Percentiles rank a stretch among this genome's conserved stretches.
phyloP scores from a whole-genome alignment of 2,329 filamentous ascomycete species.

The Penicillium concentricum region DNA sequence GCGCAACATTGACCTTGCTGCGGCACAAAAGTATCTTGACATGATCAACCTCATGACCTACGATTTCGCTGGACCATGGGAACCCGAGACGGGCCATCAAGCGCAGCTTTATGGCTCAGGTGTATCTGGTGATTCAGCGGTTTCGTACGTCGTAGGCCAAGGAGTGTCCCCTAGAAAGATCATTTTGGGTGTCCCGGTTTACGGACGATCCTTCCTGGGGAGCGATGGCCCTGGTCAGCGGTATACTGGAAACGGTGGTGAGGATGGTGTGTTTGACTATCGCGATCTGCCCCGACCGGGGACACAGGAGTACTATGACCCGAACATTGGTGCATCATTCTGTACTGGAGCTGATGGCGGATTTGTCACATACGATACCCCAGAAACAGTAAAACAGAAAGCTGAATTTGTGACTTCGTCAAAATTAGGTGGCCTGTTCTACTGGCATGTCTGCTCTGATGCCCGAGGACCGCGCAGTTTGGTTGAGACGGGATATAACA shows the following conservation, averaged over 20 bases:
- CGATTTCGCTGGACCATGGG: conserved; percentile 75
- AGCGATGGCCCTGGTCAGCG: conserved; percentile 64
- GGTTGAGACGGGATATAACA: conserved; percentile 60
- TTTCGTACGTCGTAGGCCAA: conserved; percentile 63
- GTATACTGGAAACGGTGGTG: conserved; percentile 54
- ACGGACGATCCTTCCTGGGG: conserved; percentile 71
- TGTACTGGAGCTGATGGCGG: conserved; percentile 70
- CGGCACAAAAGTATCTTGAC: conserved; percentile 66
- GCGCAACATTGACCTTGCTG: conserved; percentile 65
- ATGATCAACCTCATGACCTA: conserved; percentile 78
- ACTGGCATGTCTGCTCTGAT: conserved; percentile 77
- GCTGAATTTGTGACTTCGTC: conserved; percentile 70
- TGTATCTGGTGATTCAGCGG: conserved; percentile 63
- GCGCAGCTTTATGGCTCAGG: conserved; percentile 66
- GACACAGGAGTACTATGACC: conserved; percentile 67
- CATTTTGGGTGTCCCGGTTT: conserved; percentile 71
- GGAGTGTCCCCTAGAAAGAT: conserved; percentile 71
- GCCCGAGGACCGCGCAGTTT: conserved; percentile 57
- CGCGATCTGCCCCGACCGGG: conserved; percentile 62
- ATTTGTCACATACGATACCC: conserved; percentile 78
- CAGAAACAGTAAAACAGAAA: conserved; percentile 72
- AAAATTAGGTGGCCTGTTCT: conserved; percentile 73
- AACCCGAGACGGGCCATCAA: conserved; percentile 67
- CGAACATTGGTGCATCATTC: conserved; percentile 65
- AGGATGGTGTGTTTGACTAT: conserved; percentile 73